Percentiles rank a stretch among this genome's conserved stretches.
Conservation (phyloP, 805 yeast genomes). For the Millerago galiae region DNA sequence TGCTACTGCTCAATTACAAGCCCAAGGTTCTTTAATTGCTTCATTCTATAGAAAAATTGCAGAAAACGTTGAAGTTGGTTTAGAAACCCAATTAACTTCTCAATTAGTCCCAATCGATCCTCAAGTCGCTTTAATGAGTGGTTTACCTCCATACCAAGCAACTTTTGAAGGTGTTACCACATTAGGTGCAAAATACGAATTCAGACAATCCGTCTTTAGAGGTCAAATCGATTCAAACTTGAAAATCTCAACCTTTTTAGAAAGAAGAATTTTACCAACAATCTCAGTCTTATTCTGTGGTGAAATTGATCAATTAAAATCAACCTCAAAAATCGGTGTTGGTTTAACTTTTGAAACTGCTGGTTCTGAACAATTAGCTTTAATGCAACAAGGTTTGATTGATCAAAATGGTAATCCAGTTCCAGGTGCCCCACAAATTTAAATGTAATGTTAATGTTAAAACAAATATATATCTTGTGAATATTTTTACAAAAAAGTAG, state of each 20-base stretch:
- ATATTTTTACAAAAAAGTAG: not conserved
- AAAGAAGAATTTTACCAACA: constrained; percentile 89
- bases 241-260: constrained; percentile 84
- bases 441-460: constrained; percentile 8
- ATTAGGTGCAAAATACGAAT: constrained; percentile 95
- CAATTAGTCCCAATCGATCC: constrained; percentile 60
- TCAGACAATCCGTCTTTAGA: constrained; percentile 92
- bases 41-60: constrained; percentile 93
- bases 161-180: constrained; percentile 89
- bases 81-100: constrained; percentile 79
- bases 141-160: constrained; percentile 77
- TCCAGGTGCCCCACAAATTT: constrained; percentile 66
- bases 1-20: constrained; percentile 88
- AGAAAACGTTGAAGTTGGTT: constrained; percentile 90
- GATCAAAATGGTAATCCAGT: constrained; percentile 84
- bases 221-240: constrained; percentile 91
- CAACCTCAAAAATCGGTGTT: constrained; percentile 77
- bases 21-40: constrained; percentile 82
- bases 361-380: constrained; percentile 86
- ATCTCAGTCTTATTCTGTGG: constrained; percentile 84
- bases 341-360: constrained; percentile 95
- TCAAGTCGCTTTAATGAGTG: constrained; percentile 62
- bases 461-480: not conserved
- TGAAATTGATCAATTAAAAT: constrained; percentile 83
- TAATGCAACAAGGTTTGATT: constrained; percentile 82